Evolutionary conservation across 106 monocot species (phyloP), one percentile per base, ranked within the genome.

Genomic region (Platanthera guangdongensis): DNA sequence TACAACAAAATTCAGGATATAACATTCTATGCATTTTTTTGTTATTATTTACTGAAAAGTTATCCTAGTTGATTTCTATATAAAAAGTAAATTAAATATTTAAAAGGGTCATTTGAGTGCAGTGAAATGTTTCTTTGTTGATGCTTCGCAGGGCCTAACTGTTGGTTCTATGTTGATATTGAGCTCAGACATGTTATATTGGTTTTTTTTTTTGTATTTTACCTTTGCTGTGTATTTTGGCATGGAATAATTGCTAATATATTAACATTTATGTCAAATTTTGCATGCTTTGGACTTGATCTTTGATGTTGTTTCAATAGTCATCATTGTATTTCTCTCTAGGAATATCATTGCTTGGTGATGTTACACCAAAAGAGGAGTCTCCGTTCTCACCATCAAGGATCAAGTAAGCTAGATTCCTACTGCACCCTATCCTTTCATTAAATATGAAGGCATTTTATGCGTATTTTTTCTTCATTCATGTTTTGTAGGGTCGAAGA

Each of bases 311-410:
- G 7, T 71, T 71, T 16, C 7, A 48, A 14, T 16, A 71, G 6
- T 48, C 15, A 50, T 15, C 3, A 50, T 72, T 72, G 50, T 21
- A 25, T 51, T 49, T 51, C 51, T 50, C 9, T 50, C 21, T 18
- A 97, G 97, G 97, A 47, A 83, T 84, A 75, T 86, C 85, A 49
- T 7, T 86, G 80, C 84, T 83, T 64, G 93, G 91, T 30, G 91
- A 94, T 51, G 73, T 78, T 51, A 88, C 80, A 25, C 80, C 86
- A 71, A 95, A 95, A 79, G 91, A 89, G 76, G 93, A 97, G 52
- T 91, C 91, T 75, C 87, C 91, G 62, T 97, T 97, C 81, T 97
- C 97, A 53, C 94, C 97, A 71, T 86, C 89, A 62, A 89, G 91
- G 80, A 84, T 97, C 84, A 97, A 97, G 97, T 97, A 81, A 84